Evolutionary conservation across 768 basidiomycete species (phyloP).

Genomic region (Termitomyces sp.): DNA sequence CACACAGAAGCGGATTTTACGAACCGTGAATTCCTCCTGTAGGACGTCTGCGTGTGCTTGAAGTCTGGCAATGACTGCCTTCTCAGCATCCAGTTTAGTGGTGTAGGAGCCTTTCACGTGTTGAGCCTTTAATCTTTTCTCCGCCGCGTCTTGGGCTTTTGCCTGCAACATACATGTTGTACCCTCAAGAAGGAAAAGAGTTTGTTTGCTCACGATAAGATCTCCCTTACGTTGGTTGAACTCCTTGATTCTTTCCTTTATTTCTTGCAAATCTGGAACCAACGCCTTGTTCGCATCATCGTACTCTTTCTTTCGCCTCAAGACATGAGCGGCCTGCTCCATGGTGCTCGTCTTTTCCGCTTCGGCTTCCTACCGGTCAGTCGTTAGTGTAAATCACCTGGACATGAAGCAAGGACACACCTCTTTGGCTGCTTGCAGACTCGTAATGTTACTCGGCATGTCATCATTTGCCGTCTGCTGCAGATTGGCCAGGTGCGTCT

Average conservation of each 20-base stretch:
- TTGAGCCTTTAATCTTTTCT: slow-evolving; percentile 44
- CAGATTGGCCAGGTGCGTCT: slow-evolving; percentile 27
- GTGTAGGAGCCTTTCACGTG: slow-evolving; percentile 40
- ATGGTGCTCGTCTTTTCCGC: slow-evolving; percentile 41
- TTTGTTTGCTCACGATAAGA: slow-evolving; percentile 34
- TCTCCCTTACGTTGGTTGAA: slow-evolving; percentile 38
- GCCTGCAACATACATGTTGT: slow-evolving; percentile 25
- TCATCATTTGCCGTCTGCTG: slow-evolving; percentile 65
- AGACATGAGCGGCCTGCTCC: slow-evolving; percentile 44
- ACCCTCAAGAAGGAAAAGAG: background rate
- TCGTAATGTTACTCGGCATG: slow-evolving; percentile 56
- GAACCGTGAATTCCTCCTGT: slow-evolving; percentile 58
- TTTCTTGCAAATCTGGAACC: slow-evolving; percentile 32
- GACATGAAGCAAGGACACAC: slow-evolving; percentile 23
- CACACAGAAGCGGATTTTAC: slow-evolving; percentile 12
- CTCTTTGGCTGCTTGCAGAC: slow-evolving; percentile 46
- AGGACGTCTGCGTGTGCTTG: slow-evolving; percentile 44
- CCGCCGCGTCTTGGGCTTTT: slow-evolving; percentile 43
- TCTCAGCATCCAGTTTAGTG: slow-evolving; percentile 47
- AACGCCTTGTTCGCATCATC: slow-evolving; percentile 40
- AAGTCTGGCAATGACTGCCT: slow-evolving; percentile 34
- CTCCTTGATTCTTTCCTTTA: slow-evolving; percentile 46
- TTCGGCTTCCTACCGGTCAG: slow-evolving; percentile 41
- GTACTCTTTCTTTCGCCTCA: slow-evolving; percentile 37
- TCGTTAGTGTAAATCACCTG: background rate